phyloP scores from a whole-genome alignment of 163 green algal species.

The Chlorella variabilis region DNA sequence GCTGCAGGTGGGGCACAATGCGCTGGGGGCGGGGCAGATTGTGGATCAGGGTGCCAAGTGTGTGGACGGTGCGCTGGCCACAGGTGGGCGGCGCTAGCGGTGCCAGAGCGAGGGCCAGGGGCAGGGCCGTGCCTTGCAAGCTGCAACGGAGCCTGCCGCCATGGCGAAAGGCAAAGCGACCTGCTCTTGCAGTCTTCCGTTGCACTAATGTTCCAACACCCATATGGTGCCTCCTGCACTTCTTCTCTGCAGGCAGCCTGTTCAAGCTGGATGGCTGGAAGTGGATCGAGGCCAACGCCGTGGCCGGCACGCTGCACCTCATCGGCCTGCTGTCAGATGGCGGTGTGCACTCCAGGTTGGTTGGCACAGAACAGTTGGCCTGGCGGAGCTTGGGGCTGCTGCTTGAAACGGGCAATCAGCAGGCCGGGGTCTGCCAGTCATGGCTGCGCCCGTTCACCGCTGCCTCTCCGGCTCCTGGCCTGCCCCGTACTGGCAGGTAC shows the following conservation, averaged over 20 bases:
- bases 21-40: slow-evolving; percentile 85
- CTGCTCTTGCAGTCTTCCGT: no score
- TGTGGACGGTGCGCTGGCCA: slow-evolving; percentile 88
- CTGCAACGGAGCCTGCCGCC: no score
- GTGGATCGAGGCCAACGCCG: slow-evolving; percentile 63
- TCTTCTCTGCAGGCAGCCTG: slow-evolving; percentile 76
- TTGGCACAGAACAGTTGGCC: no score
- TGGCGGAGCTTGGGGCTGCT: not conserved
- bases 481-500: slow-evolving; percentile 40
- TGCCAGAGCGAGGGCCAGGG: no score
- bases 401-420: not conserved
- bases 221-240: no score
- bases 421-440: no score
- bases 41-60: slow-evolving; percentile 91
- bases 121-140: no score
- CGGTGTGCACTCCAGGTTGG: slow-evolving; percentile 88
- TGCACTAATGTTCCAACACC: no score
- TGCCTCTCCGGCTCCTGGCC: no score
- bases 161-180: no score
- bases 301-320: slow-evolving; percentile 87
- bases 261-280: slow-evolving; percentile 87
- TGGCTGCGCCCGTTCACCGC: no score
- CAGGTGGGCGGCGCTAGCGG: slow-evolving; percentile 74
- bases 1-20: slow-evolving; percentile 87
- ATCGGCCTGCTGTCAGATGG: slow-evolving; percentile 94